Evolutionary conservation across 306 rosid genomes (phyloP), one percentile per base, ranked within the genome.

Genomic region (Ochetophila trinervis): DNA sequence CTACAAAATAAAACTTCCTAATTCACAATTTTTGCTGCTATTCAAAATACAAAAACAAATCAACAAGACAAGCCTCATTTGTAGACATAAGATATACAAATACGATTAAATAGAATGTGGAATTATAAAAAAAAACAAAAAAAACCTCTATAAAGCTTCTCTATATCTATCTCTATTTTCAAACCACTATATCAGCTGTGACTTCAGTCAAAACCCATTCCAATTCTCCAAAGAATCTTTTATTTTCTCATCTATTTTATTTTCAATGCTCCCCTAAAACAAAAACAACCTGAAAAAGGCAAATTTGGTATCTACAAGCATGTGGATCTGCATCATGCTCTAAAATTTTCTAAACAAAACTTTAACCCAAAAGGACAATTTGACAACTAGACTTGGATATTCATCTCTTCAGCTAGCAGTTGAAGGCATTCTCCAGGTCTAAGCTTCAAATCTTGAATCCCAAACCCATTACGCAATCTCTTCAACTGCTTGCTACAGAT

Each of bases 401-500:
- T 17, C 53, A 50, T 21, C 53, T 70, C 49, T 51, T 19, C 24
- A 27, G 32, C 32, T 27, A 1, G 32, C 4, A 4, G 23, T 53
- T 62, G n/a, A 53, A 44, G 47, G 60, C 63, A 6, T 22, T 72
- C 45, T 70, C 60, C 21, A n/a, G 7, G 22, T 32, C 57, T 35
- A 45, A 15, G 34, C 44, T 4, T 32, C 44, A 37, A 24, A 63
- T 49, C 36, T 16, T 53, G 34, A 68, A 55, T 21, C 70, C 37
- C 32, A 18, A 34, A 18, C 14, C 45, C 10, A 12, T 40, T 6
- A 40, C 45, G 45, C 23, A 15, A 42, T 63, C 36, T 55, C 60
- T 32, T 65, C 71, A 71, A 50, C 71, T 63, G 50, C 72, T 57
- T 69, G 63, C 65, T 72, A 44, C 75, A 73, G 49, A 78, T 67